Conservation (phyloP, 306 rosid genomes). For the Vigna trinervia region DNA sequence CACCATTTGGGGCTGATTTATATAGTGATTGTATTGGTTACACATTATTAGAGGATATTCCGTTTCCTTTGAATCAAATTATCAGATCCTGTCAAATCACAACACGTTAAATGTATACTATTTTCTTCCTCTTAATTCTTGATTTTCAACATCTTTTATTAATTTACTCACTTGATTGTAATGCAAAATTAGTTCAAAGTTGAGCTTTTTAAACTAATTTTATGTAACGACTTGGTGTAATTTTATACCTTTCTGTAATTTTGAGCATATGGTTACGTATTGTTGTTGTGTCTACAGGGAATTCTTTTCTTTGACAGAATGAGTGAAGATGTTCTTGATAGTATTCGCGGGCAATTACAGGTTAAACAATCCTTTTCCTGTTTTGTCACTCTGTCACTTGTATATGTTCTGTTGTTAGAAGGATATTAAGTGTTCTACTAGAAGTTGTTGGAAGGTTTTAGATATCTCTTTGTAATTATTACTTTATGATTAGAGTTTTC, state of each 20-base stretch:
- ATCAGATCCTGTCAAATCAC: too few species aligned
- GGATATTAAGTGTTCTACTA: too few species aligned
- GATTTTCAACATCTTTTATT: neutral
- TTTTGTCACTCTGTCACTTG: constrained; percentile 26
- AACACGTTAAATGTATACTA: too few species aligned
- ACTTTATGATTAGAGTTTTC: too few species aligned
- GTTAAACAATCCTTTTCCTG: constrained; percentile 46
- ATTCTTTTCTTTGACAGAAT: constrained; percentile 90
- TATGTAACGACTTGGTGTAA: neutral
- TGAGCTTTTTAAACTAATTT: constrained; percentile 17
- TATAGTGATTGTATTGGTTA: too few species aligned
- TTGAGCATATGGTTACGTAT: neutral
- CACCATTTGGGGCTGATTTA: too few species aligned
- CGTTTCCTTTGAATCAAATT: too few species aligned
- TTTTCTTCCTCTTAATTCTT: too few species aligned
- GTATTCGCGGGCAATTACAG: constrained; percentile 69
- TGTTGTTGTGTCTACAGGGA: constrained; percentile 63
- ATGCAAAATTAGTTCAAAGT: neutral
- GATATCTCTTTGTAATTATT: too few species aligned
- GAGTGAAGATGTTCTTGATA: constrained; percentile 77
- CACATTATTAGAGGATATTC: too few species aligned
- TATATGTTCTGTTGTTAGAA: neutral
- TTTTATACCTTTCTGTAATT: neutral
- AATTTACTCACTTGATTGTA: constrained; percentile 6
- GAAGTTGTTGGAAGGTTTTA: too few species aligned